Conservation (phyloP, 2,329 filamentous ascomycete species). For the Phoma sp. region DNA sequence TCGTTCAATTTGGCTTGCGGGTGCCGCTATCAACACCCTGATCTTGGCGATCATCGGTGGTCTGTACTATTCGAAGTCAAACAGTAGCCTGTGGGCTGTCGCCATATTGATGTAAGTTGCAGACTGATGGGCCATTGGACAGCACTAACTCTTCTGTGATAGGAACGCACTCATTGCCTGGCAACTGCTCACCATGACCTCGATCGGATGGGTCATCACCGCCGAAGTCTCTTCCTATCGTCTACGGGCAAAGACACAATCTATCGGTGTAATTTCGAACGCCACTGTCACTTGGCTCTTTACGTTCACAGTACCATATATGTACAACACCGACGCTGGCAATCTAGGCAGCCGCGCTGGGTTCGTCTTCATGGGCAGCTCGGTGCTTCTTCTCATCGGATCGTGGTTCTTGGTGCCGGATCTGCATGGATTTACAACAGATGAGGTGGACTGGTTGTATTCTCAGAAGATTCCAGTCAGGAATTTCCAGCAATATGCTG, state of each 20-base stretch:
- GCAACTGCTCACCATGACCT: constrained; percentile 14
- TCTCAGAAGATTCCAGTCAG: constrained; percentile 10
- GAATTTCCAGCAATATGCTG: constrained; percentile 8
- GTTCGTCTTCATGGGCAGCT: constrained; percentile 43
- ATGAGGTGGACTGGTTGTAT: constrained; percentile 14
- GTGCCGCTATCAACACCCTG: constrained; percentile 4
- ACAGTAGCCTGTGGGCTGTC: constrained; percentile 7
- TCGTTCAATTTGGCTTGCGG: constrained; percentile 14
- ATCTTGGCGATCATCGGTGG: constrained; percentile 8
- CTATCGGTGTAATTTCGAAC: constrained; percentile 8
- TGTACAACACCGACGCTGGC: constrained; percentile 51
- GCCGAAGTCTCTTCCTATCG: constrained; percentile 10
- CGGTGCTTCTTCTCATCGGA: constrained; percentile 5
- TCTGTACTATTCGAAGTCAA: constrained; percentile 5
- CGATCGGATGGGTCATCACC: constrained; percentile 10
- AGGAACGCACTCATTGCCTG: constrained; percentile 16
- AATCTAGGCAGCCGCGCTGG: constrained; percentile 51
- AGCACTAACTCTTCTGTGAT: too few relatives aligned
- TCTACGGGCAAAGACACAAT: constrained; percentile 7
- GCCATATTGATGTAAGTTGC: constrained; percentile 12
- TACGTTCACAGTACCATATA: constrained; percentile 48
- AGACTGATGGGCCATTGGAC: too few relatives aligned
- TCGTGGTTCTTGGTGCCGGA: constrained; percentile 14
- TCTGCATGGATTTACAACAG: constrained; percentile 7
- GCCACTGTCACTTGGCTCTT: constrained; percentile 10